Base-by-base conservation (phyloP, 2,329 filamentous ascomycete species). In the Ascochyta pisi region DNA sequence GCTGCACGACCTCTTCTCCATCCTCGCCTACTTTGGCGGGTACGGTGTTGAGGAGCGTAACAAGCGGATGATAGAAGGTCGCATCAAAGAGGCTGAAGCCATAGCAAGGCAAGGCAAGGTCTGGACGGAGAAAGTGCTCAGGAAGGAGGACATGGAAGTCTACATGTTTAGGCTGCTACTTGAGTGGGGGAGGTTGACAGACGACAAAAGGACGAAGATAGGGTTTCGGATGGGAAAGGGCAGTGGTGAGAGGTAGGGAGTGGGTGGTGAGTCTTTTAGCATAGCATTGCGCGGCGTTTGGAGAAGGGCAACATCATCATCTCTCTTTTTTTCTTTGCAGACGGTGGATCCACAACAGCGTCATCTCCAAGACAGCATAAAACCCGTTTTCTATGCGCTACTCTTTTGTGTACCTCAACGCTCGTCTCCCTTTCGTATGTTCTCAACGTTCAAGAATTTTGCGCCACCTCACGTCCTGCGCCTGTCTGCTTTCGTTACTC, bases 111-210 rank as follows among this genome's bases (percentile, higher is more conserved):
- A 69, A 16, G 64, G 70, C 8, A 69, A 66, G 35, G 70, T 69
- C 16, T 73, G 71, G 70, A 60, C 66, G 9, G 70, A 68, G 43
- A 76, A 75, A 54, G 73, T 73, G 22, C 50, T 76, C 33, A 56
- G 74, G 45, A 75, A 71, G 38, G 70, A 73, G 41, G 91, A 95
- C 67, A 90, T 89, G 84, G 89, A 92, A 73, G 83, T 92, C 9
- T 95, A 95, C 68, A 81, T 94, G 66, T 95, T 93, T 69, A 79
- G 91, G 42, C 71, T 95, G 57, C 75, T 95, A 64, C 76, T 95
- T 19, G 91, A 95, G 77, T 95, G 90, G 72, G 74, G 71, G 0
- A 47, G 74, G 27, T 50, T 77, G 48, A 76, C 71, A 9, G 72
- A 76, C 44, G 73, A 76, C 46, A 59, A 58, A 38, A 66, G 74